Conservation (phyloP, 2,329 filamentous ascomycete genomes). For the Phaeosphaeriaceae sp. region DNA sequence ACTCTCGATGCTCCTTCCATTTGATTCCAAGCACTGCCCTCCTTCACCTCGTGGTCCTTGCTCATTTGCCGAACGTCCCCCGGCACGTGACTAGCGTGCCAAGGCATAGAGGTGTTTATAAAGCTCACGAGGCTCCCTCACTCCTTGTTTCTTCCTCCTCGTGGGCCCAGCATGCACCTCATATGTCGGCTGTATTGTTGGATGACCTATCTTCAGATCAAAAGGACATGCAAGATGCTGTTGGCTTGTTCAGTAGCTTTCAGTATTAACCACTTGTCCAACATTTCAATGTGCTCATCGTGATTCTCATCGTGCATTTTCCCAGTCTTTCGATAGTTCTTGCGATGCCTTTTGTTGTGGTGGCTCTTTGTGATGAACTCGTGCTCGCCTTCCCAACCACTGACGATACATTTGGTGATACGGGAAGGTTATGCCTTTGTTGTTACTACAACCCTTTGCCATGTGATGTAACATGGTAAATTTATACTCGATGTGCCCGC, state of each 20-base stretch:
- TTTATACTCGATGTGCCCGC: too few relatives aligned
- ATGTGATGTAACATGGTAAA: too few relatives aligned
- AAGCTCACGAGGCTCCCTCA: neutral
- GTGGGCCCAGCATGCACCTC: neutral
- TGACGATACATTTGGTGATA: too few relatives aligned
- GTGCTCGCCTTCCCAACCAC: too few relatives aligned
- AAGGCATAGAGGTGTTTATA: neutral
- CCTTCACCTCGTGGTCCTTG: neutral
- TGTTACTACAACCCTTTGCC: too few relatives aligned
- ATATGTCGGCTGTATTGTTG: neutral
- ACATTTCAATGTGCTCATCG: neutral
- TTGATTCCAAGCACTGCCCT: neutral
- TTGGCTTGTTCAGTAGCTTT: neutral
- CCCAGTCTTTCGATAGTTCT: neutral
- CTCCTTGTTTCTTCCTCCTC: neutral
- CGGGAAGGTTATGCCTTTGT: too few relatives aligned
- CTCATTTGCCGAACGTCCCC: neutral
- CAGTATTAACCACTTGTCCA: neutral
- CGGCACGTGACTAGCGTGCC: neutral
- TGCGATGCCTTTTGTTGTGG: neutral
- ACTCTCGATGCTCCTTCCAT: neutral
- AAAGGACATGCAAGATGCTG: neutral
- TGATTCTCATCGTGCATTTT: neutral
- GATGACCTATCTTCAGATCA: neutral
- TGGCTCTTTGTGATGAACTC: neutral